These are phyloP conservation scores for Taxillus chinensis DNA, from an alignment of 164 flowering plant genomes.

Conservation along the genomic window DNA sequence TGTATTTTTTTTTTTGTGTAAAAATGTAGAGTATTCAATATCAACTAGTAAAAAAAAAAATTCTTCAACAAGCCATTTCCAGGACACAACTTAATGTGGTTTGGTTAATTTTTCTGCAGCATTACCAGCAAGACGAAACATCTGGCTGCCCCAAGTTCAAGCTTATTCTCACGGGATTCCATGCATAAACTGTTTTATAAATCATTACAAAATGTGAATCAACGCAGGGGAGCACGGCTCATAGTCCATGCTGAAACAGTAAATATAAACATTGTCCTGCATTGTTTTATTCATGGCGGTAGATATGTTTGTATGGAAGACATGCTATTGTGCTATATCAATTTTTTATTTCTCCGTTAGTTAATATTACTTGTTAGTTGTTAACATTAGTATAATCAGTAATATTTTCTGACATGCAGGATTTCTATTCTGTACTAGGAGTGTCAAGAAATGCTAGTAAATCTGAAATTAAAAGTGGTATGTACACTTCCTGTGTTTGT, in stretches of 20 bases:
- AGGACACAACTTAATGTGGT: too few relatives aligned
- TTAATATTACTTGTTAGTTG: too few relatives aligned
- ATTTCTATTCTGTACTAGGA: slow-evolving; percentile 76
- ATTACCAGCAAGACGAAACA: slow-evolving; percentile 25
- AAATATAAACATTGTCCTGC: slow-evolving; percentile 14
- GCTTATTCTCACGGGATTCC: slow-evolving; percentile 46
- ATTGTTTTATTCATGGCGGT: too few relatives aligned
- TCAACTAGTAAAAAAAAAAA: too few relatives aligned
- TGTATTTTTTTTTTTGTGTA: too few relatives aligned
- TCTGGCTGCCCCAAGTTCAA: slow-evolving; percentile 40
- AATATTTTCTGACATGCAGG: slow-evolving; percentile 27
- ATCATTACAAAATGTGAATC: slow-evolving; percentile 25
- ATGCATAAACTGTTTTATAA: slow-evolving; percentile 23
- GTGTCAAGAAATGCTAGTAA: slow-evolving; percentile 79
- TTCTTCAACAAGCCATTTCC: too few relatives aligned
- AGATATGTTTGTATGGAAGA: too few relatives aligned
- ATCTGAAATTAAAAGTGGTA: slow-evolving; percentile 93
- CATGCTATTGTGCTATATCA: too few relatives aligned
- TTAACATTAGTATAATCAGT: too few relatives aligned
- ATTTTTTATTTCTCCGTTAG: too few relatives aligned
- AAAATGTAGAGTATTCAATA: too few relatives aligned
- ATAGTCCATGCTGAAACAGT: slow-evolving; percentile 76
- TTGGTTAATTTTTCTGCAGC: slow-evolving; percentile 20
- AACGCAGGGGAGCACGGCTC: slow-evolving; percentile 44
- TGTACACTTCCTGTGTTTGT: slow-evolving; percentile 6